Evolutionary conservation across 352 stramenopile species (phyloP), one percentile per base, ranked within the genome.

Genomic region (Phytopythium sindhum): DNA sequence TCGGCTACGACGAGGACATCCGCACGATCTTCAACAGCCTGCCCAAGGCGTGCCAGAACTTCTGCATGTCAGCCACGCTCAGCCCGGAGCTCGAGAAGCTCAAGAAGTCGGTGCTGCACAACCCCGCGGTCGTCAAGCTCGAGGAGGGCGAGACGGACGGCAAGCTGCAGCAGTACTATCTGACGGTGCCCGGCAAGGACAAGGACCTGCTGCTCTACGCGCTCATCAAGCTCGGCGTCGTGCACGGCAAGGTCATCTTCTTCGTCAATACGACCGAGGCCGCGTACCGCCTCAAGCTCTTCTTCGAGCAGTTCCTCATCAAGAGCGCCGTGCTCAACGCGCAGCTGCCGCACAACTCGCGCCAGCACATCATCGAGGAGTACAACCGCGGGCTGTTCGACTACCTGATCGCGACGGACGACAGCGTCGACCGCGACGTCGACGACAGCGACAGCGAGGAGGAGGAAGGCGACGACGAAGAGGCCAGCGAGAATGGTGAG

Each of bases 271-370:
- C 67, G 84, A 99, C 80, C 70, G 78, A 78, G 84, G 91, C 67
- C 15, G 86, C 86, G 8, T 99, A 99, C 78, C 82, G 94, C 26
- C 80, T 99, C 35, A 99, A 99, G 79, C 83, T 99, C 26, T 99
- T 99, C 78, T 94, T 99, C 31, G 97, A 99, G 81, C 96, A 99
- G 67, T 99, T 99, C 66, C 87, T 97, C 69, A 99, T 99, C 72
- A 94, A 98, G 68, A 95, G 91, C 35, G 97, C 97, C 10, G 97
- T 99, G n/a, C 74, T 99, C 10, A 99, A 99, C 74, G 93, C 95
- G 11, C 97, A 99, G 79, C 74, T 99, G 29, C 98, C 98, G 12
- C 86, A 99, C 69, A 98, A 98, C 72, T 99, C 94, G 63, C 87
- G 98, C 28, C 84, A 98, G 62, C 97, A 99, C 80, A 99, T 99